phyloP scores from a whole-genome alignment of 2,329 filamentous ascomycete species.

The Huntiella bhutanensis region DNA sequence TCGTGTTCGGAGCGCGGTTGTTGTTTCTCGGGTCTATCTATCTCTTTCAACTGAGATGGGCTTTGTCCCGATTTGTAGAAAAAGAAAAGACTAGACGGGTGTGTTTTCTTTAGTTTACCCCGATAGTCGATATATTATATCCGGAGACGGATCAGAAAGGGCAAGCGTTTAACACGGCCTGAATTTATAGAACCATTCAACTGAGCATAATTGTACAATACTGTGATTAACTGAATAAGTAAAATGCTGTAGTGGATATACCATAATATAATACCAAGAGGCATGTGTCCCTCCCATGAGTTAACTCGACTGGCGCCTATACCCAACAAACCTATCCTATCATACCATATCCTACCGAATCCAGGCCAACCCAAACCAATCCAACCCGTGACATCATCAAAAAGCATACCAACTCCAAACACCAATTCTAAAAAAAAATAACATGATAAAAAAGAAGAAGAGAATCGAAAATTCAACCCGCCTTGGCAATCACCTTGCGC shows the following conservation, averaged over 20 bases:
- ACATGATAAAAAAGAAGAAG: background rate
- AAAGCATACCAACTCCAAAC: background rate
- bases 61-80: background rate
- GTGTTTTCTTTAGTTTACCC: no score
- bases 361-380: background rate
- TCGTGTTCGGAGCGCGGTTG: background rate
- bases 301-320: background rate
- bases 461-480: background rate
- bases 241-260: background rate
- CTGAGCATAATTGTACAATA: conserved; percentile 1
- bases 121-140: no score
- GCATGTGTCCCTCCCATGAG: no score
- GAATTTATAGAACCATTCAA: conserved; percentile 11
- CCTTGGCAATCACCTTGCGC: background rate
- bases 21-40: background rate
- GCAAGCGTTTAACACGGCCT: conserved; percentile 11
- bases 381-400: background rate
- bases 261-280: background rate
- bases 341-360: background rate
- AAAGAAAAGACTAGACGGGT: conserved; percentile 5
- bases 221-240: background rate
- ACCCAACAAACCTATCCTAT: background rate
- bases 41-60: background rate
- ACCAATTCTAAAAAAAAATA: background rate
- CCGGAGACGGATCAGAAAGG: conserved; percentile 10